phyloP scores from a whole-genome alignment of 129 eudicot species.

The Solidago caesia region DNA sequence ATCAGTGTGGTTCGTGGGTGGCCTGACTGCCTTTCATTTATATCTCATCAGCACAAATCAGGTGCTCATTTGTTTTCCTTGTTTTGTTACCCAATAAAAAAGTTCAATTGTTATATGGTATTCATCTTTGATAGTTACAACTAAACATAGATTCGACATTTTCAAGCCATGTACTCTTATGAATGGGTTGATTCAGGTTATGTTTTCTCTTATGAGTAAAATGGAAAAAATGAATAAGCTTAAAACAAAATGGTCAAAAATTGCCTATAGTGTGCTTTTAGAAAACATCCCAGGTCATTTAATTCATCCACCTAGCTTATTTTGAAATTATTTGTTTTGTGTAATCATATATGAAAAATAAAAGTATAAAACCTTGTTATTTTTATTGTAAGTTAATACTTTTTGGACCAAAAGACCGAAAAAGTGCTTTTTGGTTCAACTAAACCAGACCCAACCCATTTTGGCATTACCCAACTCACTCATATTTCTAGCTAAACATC shows the following conservation, averaged over 20 bases:
- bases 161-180: neutral
- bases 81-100: neutral
- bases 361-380: neutral
- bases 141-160: neutral
- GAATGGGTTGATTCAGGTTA: neutral
- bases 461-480: constrained; percentile 7
- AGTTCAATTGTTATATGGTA: neutral
- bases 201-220: neutral
- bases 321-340: neutral
- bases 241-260: neutral
- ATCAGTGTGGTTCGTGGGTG: constrained; percentile 99
- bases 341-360: neutral
- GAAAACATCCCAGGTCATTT: neutral
- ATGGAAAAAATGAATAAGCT: neutral
- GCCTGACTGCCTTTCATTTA: constrained; percentile 92
- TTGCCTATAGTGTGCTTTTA: constrained; percentile 1
- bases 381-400: too few species aligned
- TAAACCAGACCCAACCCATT: neutral
- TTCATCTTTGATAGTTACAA: neutral
- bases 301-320: neutral
- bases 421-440: neutral
- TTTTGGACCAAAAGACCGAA: too few species aligned
- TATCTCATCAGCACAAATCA: constrained; percentile 97
- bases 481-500: constrained; percentile 4
- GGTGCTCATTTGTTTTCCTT: constrained; percentile 39